phyloP scores from a whole-genome alignment of 208 protist genomes.

The Crithidia acanthocephali region DNA sequence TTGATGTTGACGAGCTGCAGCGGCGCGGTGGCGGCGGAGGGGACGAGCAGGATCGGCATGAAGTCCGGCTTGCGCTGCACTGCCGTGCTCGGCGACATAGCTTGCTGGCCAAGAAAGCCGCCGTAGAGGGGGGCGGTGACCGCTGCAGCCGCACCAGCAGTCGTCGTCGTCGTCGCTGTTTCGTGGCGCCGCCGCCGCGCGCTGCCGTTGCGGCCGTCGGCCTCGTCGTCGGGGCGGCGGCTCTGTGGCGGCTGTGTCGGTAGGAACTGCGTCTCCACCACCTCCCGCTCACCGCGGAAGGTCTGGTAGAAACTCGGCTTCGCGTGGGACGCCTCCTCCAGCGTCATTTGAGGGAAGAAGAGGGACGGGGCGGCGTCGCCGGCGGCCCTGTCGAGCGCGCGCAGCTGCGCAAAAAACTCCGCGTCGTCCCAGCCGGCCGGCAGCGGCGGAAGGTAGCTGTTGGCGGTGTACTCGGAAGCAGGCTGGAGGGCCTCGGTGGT shows the following conservation, averaged over 20 bases:
- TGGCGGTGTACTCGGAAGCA: slow-evolving; percentile 30
- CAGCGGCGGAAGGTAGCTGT: slow-evolving; percentile 31
- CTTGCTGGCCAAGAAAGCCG: slow-evolving; percentile 28
- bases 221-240: slow-evolving; percentile 7
- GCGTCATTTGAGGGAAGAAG: slow-evolving; percentile 67
- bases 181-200: slow-evolving; percentile 19
- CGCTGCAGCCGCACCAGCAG: too few species aligned
- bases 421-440: slow-evolving; percentile 12
- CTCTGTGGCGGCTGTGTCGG: slow-evolving; percentile 8
- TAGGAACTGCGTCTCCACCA: slow-evolving; percentile 31
- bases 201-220: slow-evolving; percentile 10
- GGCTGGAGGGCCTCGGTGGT: slow-evolving; percentile 52
- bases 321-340: slow-evolving; percentile 65
- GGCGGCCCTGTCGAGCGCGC: slow-evolving; percentile 44
- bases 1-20: slow-evolving; percentile 88
- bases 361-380: slow-evolving; percentile 35
- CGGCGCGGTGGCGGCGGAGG: slow-evolving; percentile 65
- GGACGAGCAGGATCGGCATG: slow-evolving; percentile 84
- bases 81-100: slow-evolving; percentile 47
- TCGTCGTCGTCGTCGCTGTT: slow-evolving; percentile 8
- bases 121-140: slow-evolving; percentile 29
- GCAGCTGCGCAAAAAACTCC: slow-evolving; percentile 48
- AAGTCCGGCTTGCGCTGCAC: slow-evolving; percentile 74
- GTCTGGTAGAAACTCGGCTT: slow-evolving; percentile 48
- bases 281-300: slow-evolving; percentile 39